Percentiles rank a stretch among this genome's conserved stretches.
Evolutionary conservation across 2,329 filamentous ascomycete species (phyloP).

Genomic region (Cladophialophora chaetospira): DNA sequence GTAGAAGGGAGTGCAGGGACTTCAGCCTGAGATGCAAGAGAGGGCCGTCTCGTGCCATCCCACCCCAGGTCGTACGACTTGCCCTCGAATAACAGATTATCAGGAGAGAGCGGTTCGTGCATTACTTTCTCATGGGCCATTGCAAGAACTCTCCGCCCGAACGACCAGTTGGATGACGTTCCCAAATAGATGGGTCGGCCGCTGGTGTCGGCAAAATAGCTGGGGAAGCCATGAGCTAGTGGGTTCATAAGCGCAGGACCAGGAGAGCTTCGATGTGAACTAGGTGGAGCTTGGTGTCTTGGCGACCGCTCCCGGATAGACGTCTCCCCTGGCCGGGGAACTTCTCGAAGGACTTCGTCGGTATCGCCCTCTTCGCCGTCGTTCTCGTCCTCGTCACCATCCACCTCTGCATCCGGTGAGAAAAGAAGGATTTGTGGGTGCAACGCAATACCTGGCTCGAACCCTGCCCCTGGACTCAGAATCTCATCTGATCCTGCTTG

Average conservation of each 20-base stretch:
- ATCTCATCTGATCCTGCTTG: background rate
- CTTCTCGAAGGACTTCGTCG: background rate
- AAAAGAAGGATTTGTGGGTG: too few relatives aligned
- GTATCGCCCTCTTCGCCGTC: background rate
- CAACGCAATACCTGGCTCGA: background rate
- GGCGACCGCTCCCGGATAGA: background rate
- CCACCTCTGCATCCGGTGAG: background rate
- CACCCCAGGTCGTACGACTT: slow-evolving; percentile 56
- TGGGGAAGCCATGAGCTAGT: slow-evolving; percentile 44
- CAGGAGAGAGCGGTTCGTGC: slow-evolving; percentile 46
- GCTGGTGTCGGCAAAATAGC: slow-evolving; percentile 46
- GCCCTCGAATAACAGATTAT: slow-evolving; percentile 54
- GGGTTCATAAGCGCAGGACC: slow-evolving; percentile 45
- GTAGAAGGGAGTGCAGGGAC: slow-evolving; percentile 50
- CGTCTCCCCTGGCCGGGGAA: background rate
- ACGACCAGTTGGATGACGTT: slow-evolving; percentile 61
- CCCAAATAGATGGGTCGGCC: slow-evolving; percentile 54
- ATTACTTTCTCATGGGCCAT: slow-evolving; percentile 53
- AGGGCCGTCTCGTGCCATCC: slow-evolving; percentile 43
- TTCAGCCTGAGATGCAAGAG: slow-evolving; percentile 36
- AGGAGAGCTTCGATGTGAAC: slow-evolving; percentile 28
- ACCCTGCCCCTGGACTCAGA: too few relatives aligned
- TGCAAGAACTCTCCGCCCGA: slow-evolving; percentile 53
- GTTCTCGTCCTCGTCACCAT: background rate
- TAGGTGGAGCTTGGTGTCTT: slow-evolving; percentile 34